Evolutionary conservation across 176 grass and related monocot species (phyloP).

Genomic region (maize (Zea mays)): Zm-B73-REFERENCE-NAM-5.0 NC_050105.1:97408501-97409000

Average conservation of each 20-base stretch:
- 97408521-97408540: too few species aligned
- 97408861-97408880: neutral
- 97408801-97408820: neutral
- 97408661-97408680: neutral
- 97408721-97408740: too few species aligned
- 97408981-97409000: slow-evolving; percentile 23
- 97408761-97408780: neutral
- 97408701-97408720: too few species aligned
- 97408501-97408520: neutral
- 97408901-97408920: neutral
- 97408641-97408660: neutral
- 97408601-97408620: neutral
- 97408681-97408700: neutral
- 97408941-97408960: neutral
- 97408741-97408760: neutral
- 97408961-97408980: slow-evolving; percentile 35
- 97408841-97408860: neutral
- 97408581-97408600: too few species aligned
- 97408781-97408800: neutral
- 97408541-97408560: too few species aligned
- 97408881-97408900: neutral
- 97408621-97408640: neutral
- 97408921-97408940: neutral
- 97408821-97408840: neutral
- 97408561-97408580: too few species aligned